Evolutionary conservation across 2,329 filamentous ascomycete species (phyloP).

Genomic region (Alternaria panax): DNA sequence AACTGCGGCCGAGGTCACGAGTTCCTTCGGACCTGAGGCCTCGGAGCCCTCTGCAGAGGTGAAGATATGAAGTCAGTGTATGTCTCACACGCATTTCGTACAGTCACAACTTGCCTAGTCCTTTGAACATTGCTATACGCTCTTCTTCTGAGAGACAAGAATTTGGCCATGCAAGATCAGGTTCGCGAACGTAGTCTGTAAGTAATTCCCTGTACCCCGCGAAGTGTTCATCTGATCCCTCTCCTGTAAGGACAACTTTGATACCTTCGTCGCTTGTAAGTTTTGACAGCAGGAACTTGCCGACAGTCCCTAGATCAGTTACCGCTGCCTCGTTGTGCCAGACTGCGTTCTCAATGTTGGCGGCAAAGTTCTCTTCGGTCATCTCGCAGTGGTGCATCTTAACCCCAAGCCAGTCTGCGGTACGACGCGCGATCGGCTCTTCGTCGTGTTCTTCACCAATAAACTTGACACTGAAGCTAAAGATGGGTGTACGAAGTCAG

Average conservation of each 20-base stretch:
- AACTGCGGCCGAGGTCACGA: conserved; percentile 17
- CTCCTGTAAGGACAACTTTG: conserved; percentile 63
- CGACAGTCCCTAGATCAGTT: conserved; percentile 62
- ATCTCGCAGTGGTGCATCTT: conserved; percentile 50
- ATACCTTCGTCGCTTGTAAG: conserved; percentile 56
- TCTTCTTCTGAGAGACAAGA: conserved; percentile 19
- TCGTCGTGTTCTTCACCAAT: conserved; percentile 55
- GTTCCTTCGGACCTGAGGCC: conserved; percentile 21
- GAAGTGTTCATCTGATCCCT: conserved; percentile 64
- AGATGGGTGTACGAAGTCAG: too few species aligned
- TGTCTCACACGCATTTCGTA: too few species aligned
- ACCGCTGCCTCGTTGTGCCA: conserved; percentile 57
- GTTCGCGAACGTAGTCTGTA: conserved; percentile 59
- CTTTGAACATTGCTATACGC: conserved; percentile 16
- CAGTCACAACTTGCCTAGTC: too few species aligned
- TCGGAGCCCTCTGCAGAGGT: conserved; percentile 19
- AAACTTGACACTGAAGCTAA: conserved; percentile 65
- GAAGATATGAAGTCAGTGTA: too few species aligned
- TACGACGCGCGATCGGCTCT: conserved; percentile 54
- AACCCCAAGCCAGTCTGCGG: conserved; percentile 58
- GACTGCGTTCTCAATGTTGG: conserved; percentile 54
- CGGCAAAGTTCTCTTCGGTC: conserved; percentile 54
- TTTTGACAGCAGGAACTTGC: conserved; percentile 60
- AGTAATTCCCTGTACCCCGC: conserved; percentile 60
- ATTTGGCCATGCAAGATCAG: conserved; percentile 46